Percentiles rank a stretch among this genome's conserved stretches.
phyloP scores from a whole-genome alignment of 768 basidiomycete genomes.

The Mycena latifolia region DNA sequence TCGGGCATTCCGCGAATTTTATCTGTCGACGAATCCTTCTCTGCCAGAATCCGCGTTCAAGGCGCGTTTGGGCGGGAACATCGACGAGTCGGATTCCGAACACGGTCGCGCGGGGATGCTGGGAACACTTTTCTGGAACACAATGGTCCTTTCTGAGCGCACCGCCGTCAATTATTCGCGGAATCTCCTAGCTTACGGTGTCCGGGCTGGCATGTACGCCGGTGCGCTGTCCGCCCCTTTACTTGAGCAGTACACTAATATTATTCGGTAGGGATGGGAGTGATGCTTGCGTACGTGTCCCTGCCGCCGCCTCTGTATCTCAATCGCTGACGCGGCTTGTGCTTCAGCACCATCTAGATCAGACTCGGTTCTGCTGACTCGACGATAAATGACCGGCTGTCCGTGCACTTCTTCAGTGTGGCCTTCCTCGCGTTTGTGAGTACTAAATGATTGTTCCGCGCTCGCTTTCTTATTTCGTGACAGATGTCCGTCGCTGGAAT shows the following conservation, averaged over 20 bases:
- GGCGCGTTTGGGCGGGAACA: not conserved
- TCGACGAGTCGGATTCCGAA: not conserved
- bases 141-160: conserved; percentile 60
- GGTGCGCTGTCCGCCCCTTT: conserved; percentile 40
- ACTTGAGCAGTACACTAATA: not conserved
- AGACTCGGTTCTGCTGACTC: conserved; percentile 53
- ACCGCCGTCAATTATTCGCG: conserved; percentile 62
- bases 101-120: conserved; percentile 46
- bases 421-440: conserved; percentile 65
- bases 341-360: conserved; percentile 66
- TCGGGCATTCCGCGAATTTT: conserved; percentile 50
- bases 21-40: conserved; percentile 40
- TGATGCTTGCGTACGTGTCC: conserved; percentile 55
- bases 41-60: not conserved
- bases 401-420: conserved; percentile 68
- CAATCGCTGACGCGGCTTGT: conserved; percentile 40
- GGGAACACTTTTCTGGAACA: conserved; percentile 53
- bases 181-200: conserved; percentile 70
- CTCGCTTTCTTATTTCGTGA: not conserved
- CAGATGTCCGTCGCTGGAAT: conserved; percentile 74
- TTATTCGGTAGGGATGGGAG: conserved; percentile 50
- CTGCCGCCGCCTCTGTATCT: not conserved
- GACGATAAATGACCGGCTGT: conserved; percentile 61
- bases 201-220: conserved; percentile 68
- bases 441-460: not conserved